Conservation (phyloP, 768 basidiomycete species). For the Lactifluus hygrophoroides region DNA sequence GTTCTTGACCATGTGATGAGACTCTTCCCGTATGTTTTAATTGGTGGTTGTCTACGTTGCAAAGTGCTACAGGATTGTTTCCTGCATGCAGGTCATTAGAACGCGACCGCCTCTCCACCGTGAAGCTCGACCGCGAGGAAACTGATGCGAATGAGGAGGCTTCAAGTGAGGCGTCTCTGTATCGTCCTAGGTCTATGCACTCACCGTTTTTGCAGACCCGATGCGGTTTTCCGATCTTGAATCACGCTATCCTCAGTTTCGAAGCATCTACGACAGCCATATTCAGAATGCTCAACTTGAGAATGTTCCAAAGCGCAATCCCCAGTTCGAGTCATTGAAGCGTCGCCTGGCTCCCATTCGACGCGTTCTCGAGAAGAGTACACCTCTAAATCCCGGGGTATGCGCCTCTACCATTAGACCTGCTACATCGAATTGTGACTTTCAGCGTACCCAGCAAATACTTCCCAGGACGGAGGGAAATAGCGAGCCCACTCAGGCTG, state of each 20-base stretch:
- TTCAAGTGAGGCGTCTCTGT: background rate
- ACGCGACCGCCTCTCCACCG: background rate
- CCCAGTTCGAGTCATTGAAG: background rate
- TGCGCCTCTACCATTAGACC: no score
- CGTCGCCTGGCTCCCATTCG: background rate
- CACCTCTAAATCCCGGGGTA: background rate
- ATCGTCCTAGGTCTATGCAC: no score
- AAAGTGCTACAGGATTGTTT: no score
- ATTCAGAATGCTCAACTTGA: background rate
- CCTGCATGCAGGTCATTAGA: background rate
- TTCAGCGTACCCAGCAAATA: background rate
- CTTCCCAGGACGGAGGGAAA: no score
- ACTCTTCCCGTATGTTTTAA: background rate
- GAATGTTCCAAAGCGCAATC: background rate
- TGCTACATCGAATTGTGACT: no score
- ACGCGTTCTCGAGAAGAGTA: background rate
- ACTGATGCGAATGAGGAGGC: background rate
- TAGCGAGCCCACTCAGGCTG: no score
- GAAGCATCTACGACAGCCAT: background rate
- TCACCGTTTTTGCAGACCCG: background rate
- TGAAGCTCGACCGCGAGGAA: no score
- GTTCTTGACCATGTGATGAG: background rate
- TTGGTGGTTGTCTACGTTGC: no score
- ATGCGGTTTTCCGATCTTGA: background rate
- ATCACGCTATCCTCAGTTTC: background rate